Conservation (phyloP, 148 eudicot species). For the Diospyros lotus region DNA sequence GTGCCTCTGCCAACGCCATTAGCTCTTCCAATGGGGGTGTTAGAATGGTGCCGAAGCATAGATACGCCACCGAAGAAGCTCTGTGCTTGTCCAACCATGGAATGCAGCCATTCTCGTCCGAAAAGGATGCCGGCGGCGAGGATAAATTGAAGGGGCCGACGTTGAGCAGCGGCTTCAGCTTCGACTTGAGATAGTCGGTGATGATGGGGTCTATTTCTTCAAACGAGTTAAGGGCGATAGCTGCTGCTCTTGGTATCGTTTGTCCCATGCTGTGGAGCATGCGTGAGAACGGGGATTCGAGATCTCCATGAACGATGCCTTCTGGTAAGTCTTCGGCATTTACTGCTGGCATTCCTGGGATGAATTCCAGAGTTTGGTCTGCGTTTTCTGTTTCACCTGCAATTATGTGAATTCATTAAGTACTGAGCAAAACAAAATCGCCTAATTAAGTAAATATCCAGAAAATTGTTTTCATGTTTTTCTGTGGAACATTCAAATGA, state of each 20-base stretch:
- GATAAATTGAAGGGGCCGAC: constrained; percentile 39
- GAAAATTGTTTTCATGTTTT: too few relatives aligned
- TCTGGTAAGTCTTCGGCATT: constrained; percentile 31
- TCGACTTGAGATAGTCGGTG: constrained; percentile 29
- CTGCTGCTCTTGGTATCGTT: constrained; percentile 28
- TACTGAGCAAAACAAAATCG: too few relatives aligned
- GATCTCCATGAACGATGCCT: constrained; percentile 26
- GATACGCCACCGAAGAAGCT: constrained; percentile 36
- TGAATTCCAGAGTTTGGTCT: constrained; percentile 26
- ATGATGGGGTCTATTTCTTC: constrained; percentile 35
- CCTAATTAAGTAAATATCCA: too few relatives aligned
- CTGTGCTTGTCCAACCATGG: constrained; percentile 46
- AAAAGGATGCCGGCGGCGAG: constrained; percentile 2
- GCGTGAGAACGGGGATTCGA: constrained; percentile 15
- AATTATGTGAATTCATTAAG: too few relatives aligned
- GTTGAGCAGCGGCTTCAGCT: constrained; percentile 28
- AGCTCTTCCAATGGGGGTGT: constrained; percentile 38
- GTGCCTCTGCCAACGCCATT: constrained; percentile 46
- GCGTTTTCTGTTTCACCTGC: constrained; percentile 24
- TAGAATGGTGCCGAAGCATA: constrained; percentile 55
- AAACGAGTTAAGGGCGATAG: constrained; percentile 39
- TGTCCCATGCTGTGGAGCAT: constrained; percentile 33
- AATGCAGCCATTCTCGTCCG: constrained; percentile 37
- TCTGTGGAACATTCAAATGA: too few relatives aligned
- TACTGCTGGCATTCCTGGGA: constrained; percentile 38